Evolutionary conservation across 495 filamentous ascomycete species (phyloP).

Genomic region (Trichoderma erinaceum): DNA sequence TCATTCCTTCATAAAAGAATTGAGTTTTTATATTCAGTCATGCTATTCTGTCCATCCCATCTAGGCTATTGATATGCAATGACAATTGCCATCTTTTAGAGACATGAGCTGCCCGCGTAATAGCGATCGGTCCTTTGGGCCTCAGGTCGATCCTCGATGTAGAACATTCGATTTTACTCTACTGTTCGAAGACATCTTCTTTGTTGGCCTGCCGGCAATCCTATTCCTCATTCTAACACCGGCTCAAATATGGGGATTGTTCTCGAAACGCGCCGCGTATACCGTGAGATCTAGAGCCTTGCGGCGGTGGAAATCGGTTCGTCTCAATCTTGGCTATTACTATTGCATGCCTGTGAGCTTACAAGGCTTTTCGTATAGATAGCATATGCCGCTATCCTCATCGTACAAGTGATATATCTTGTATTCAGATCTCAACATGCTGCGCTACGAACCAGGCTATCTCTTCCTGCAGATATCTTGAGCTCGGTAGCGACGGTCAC

Average conservation of each 20-base stretch:
- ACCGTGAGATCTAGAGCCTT: neutral
- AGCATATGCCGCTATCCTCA: neutral
- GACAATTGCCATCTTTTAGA: neutral
- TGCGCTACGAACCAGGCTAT: neutral
- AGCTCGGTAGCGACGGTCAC: neutral
- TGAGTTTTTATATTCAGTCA: too few species aligned
- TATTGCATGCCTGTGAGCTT: neutral
- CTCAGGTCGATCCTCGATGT: slow-evolving; percentile 25
- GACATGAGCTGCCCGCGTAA: neutral
- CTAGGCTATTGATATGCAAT: neutral
- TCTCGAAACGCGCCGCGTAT: neutral
- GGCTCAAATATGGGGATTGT: neutral
- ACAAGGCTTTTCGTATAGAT: neutral
- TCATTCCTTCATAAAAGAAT: too few species aligned
- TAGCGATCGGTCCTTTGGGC: slow-evolving; percentile 23
- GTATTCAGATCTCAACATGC: neutral
- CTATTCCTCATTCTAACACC: slow-evolving; percentile 25
- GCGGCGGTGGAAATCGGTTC: slow-evolving; percentile 2
- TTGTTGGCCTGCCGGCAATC: slow-evolving; percentile 25
- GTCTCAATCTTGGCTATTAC: neutral
- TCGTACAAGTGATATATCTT: neutral
- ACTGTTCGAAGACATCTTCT: slow-evolving; percentile 32
- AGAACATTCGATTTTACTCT: slow-evolving; percentile 35
- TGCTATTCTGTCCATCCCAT: too few species aligned
- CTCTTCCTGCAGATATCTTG: slow-evolving; percentile 3